These are phyloP conservation scores for Uronychia binucleata DNA, from an alignment of 73 alveolate species.

Conservation along the genomic window DNA sequence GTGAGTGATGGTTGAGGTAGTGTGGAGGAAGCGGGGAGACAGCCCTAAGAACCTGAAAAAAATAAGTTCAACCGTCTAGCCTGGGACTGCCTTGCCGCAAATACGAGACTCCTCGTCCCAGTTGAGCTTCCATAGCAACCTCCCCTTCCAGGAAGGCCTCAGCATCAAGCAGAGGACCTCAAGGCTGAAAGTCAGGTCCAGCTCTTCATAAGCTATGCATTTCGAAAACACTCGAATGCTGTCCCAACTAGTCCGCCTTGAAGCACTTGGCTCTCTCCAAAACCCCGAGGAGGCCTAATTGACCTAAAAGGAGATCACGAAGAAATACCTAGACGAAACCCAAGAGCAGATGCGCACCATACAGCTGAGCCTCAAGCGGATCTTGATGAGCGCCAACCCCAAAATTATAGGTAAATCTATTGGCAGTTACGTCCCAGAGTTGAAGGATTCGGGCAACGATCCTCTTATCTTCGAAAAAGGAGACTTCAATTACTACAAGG, in stretches of 20 bases:
- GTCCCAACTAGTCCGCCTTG: neutral
- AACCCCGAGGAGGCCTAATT: neutral
- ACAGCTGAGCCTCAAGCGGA: neutral
- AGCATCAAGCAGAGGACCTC: neutral
- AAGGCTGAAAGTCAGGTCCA: neutral
- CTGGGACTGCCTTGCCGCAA: neutral
- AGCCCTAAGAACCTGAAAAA: neutral
- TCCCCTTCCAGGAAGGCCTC: neutral
- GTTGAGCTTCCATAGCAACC: neutral
- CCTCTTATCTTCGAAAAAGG: neutral
- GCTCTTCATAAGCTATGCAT: neutral
- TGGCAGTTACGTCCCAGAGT: neutral
- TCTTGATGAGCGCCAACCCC: neutral
- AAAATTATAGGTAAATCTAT: neutral
- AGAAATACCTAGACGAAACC: neutral
- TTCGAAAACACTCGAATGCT: neutral
- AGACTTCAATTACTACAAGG: neutral
- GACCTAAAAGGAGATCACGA: neutral
- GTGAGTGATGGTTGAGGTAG: neutral
- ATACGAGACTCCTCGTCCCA: neutral
- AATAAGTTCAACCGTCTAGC: neutral
- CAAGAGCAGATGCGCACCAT: neutral
- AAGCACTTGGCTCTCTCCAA: neutral
- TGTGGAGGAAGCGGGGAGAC: neutral
- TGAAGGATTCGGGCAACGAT: neutral